phyloP scores from a whole-genome alignment of 768 basidiomycete species.

The Royoungia palumana region DNA sequence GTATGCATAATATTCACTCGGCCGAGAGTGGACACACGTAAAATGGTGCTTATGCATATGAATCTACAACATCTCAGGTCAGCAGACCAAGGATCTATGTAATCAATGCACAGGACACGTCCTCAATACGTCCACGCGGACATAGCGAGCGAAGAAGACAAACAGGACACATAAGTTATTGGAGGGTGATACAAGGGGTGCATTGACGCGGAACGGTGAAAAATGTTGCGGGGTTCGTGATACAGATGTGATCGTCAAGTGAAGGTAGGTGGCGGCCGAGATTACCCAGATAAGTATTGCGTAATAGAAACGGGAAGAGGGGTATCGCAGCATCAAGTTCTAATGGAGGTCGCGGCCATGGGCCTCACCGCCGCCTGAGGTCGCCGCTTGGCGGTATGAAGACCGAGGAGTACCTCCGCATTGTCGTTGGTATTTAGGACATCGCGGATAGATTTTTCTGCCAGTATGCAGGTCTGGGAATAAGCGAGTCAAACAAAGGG shows the following conservation, averaged over 20 bases:
- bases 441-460: slow-evolving; percentile 64
- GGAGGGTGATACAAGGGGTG: slow-evolving; percentile 19
- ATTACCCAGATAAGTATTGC: slow-evolving; percentile 5
- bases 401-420: slow-evolving; percentile 55
- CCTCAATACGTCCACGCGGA: neutral
- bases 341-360: slow-evolving; percentile 19
- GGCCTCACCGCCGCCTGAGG: slow-evolving; percentile 13
- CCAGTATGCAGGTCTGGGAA: slow-evolving; percentile 62
- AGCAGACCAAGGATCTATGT: too few species aligned
- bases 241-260: slow-evolving; percentile 26
- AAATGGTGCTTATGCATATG: too few species aligned
- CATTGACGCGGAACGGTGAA: neutral
- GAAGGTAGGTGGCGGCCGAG: neutral
- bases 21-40: too few species aligned
- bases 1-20: too few species aligned
- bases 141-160: too few species aligned
- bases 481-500: neutral
- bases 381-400: slow-evolving; percentile 43
- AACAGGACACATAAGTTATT: slow-evolving; percentile 18
- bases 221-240: slow-evolving; percentile 13
- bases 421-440: slow-evolving; percentile 73
- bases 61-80: too few species aligned
- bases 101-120: too few species aligned
- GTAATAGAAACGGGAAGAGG: slow-evolving; percentile 1
- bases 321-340: slow-evolving; percentile 17